Evolutionary conservation across 176 grass and related monocot species (phyloP), one percentile per base, ranked within the genome.

Genomic region (Tuctoria greenei): DNA sequence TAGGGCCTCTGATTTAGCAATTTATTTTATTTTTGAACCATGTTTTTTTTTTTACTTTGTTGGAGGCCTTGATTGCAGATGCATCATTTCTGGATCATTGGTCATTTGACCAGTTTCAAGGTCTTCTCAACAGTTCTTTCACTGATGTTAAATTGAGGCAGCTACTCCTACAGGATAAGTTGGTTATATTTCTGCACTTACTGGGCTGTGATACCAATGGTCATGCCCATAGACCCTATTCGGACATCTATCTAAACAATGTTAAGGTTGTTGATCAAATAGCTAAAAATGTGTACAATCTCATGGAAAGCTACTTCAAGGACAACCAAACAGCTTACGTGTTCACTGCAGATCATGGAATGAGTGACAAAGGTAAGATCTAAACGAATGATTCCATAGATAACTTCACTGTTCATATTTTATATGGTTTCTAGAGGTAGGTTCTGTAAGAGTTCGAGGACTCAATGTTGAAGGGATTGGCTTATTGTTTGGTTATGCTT

Each of bases 61-160:
- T 74, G 74, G 86, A 73, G 56, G 49, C 46, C n/a, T 88, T 85
- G 36, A 47, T 69, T 91, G 88, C 90, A 97, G 93, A 97, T 91
- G 93, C 93, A 71, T 97, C 93, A 44, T 97, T 97, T 84, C 77
- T 97, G 83, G 93, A 97, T 81, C 93, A 93, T 69, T 97, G 93
- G 93, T 97, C 90, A 77, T 74, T 97, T 76, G 93, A 97, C 80
- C 93, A 93, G 89, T 93, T 97, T 90, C 81, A 91, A 84, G 82
- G 84, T 83, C 90, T 97, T 72, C 56, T 97, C 63, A 97, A 91
- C 82, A 86, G 75, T 78, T 97, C 93, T 18, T 74, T 51, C 42
- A 65, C 88, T 11, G 88, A 97, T 25, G 17, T 85, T 72, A 93
- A 97, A 85, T 69, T 91, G 61, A 93, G 78, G 66, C 83, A 91